Conservation (phyloP, 441 rosid genomes). For the Biscutella laevigata region DNA sequence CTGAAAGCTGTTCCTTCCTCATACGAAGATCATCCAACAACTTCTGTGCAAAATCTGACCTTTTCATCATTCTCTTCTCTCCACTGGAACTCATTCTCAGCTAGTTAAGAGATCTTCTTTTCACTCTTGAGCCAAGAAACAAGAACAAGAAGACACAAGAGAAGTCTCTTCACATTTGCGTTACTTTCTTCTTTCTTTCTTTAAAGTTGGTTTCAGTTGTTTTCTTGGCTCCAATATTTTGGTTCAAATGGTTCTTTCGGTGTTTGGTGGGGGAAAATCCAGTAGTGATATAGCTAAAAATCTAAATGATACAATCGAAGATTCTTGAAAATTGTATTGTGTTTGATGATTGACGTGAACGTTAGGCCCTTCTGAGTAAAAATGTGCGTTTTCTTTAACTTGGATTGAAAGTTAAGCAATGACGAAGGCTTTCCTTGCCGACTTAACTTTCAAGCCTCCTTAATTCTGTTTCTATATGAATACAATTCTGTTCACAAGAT, state of each 20-base stretch:
- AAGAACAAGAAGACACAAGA: conserved; percentile 7
- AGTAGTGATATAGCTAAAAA: conserved; percentile 26
- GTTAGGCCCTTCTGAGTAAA: conserved; percentile 35
- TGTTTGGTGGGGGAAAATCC: conserved; percentile 61
- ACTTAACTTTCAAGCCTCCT: conserved; percentile 47
- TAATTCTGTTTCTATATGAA: neutral
- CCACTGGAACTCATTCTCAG: conserved; percentile 21
- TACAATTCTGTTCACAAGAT: too few relatives aligned
- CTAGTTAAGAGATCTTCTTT: too few relatives aligned
- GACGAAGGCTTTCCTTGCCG: conserved; percentile 24
- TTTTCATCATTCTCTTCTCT: conserved; percentile 53
- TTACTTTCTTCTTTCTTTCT: neutral
- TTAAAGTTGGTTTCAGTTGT: conserved; percentile 21
- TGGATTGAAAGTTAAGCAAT: conserved; percentile 83
- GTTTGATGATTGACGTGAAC: conserved; percentile 54
- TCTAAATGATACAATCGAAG: conserved; percentile 14
- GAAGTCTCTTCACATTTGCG: conserved; percentile 5
- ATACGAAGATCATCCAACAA: conserved; percentile 74
- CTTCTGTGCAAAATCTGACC: conserved; percentile 90
- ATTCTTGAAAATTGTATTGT: conserved; percentile 23
- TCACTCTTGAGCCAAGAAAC: neutral
- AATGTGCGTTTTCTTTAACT: conserved; percentile 33
- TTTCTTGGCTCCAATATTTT: conserved; percentile 21
- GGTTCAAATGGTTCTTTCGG: conserved; percentile 63
- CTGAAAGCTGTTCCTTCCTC: conserved; percentile 64